These are phyloP conservation scores for Fennellomyces sp. DNA, from an alignment of 371 early-diverging fungal species.

Conservation along the genomic window DNA sequence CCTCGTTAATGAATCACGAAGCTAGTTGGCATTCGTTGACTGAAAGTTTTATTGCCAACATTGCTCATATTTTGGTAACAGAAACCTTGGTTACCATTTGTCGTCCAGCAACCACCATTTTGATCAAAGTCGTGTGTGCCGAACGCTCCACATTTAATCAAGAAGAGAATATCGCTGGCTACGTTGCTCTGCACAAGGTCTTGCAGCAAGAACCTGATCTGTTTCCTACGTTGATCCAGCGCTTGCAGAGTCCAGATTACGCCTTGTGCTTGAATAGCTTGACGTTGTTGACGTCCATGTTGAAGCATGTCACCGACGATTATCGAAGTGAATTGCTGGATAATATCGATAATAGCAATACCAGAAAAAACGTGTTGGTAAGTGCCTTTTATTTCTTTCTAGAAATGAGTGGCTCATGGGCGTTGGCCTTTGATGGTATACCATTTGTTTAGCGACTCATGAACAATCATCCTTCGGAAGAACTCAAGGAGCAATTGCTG, in stretches of 20 bases:
- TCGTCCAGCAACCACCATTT: constrained; percentile 72
- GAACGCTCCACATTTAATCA: constrained; percentile 26
- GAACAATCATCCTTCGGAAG: constrained; percentile 64
- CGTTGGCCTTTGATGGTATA: too few species aligned
- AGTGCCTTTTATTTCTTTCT: not conserved
- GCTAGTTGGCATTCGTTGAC: constrained; percentile 63
- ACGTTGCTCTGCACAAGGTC: constrained; percentile 53
- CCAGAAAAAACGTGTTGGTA: constrained; percentile 53
- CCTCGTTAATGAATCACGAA: constrained; percentile 71
- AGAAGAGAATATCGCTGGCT: constrained; percentile 36
- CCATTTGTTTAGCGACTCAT: constrained; percentile 63
- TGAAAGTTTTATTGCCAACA: constrained; percentile 54
- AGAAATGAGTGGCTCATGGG: not conserved
- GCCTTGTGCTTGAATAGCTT: constrained; percentile 68
- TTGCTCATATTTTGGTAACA: constrained; percentile 63
- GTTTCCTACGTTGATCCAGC: constrained; percentile 58
- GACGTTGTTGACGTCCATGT: constrained; percentile 62
- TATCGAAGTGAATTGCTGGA: constrained; percentile 51
- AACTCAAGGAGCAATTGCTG: constrained; percentile 60
- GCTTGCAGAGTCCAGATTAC: constrained; percentile 68
- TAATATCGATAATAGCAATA: constrained; percentile 48
- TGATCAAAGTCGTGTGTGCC: constrained; percentile 66
- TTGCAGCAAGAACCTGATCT: constrained; percentile 57
- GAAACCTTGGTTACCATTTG: constrained; percentile 74
- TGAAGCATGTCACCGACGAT: constrained; percentile 65